Evolutionary conservation across 129 eudicot species (phyloP), one percentile per base, ranked within the genome.

Genomic region (Scalesia atractyloides): DNA sequence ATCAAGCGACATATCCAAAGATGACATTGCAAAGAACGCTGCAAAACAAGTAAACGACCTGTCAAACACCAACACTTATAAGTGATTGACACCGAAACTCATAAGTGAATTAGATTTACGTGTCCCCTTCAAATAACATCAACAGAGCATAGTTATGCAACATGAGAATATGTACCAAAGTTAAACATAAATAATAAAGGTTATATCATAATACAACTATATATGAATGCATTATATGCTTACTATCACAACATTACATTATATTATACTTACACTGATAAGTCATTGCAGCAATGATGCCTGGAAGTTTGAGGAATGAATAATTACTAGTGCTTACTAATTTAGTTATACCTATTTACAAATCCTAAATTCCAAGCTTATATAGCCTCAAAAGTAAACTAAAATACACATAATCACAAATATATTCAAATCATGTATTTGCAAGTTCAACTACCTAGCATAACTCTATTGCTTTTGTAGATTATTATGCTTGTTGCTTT

Each of bases 1-100:
- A 48, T 86, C 97, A 36, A 94, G 83, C 15, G 97, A 74, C 80
- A 82, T 83, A 82, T 90, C 93, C 78, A 94, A 66, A 52, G 89
- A 79, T 77, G 95, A 90, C 97, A 91, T 91, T 65, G 43, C 10
- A 24, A 48, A 33, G 26, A 14, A 69, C 41, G 33, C 39, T 53
- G 34, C 5, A 56, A 47, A 36, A 76, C 59, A 67, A n/a, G 51
- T 60, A 66, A 24, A 41, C 3, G 22, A 2, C 52, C n/a, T n/a
- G 71, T 76, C 50, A 76, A 47, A 15, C 51, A 62, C 49, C 41
- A 62, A 59, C 8, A 59, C 17, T 26, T 39, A 26, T 24, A 26
- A 59, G 64, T 59, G 17, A 26, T 24, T 24, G 26, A 24, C 26
- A 61, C 50, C 41, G 64, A 59, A 19, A 59, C 18, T 30, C 65